phyloP scores from a whole-genome alignment of 164 flowering plant genomes.

The grape (Vitis vinifera) region ASM3070453v1 NC_081816.1:4141001-4141500 shows the following conservation, averaged over 20 bases:
- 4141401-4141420: too few species aligned
- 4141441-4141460: neutral
- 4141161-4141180: constrained; percentile 53
- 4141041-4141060: neutral
- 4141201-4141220: constrained; percentile 42
- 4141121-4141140: constrained; percentile 82
- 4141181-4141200: constrained; percentile 40
- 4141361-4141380: too few species aligned
- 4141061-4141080: neutral
- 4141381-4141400: too few species aligned
- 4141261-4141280: too few species aligned
- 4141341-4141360: too few species aligned
- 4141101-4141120: neutral
- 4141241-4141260: too few species aligned
- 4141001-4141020: constrained; percentile 64
- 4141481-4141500: neutral
- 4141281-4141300: too few species aligned
- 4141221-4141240: too few species aligned
- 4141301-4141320: too few species aligned
- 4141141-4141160: constrained; percentile 56
- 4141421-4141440: too few species aligned
- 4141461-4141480: neutral
- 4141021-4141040: constrained; percentile 46
- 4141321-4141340: too few species aligned
- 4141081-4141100: neutral